A percentile compares a stretch with the other conserved stretches of the same genome.
These are phyloP conservation scores for Stenogyne calaminthoides DNA, from an alignment of 305 asterid species.

Conservation along the genomic window DNA sequence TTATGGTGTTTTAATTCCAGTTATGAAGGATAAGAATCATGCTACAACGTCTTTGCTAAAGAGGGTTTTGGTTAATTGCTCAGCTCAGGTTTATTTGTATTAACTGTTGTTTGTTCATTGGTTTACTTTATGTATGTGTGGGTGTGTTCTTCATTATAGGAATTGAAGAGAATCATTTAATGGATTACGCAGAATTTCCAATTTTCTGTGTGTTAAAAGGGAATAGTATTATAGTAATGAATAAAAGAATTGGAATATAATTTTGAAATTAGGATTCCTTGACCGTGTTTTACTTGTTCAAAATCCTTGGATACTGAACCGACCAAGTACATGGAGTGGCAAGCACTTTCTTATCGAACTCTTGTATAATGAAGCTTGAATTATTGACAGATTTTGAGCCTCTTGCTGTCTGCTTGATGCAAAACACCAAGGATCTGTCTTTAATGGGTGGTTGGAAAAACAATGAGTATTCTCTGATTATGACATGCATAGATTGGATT, in stretches of 20 bases:
- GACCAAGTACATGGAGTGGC: background rate
- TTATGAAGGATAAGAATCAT: constrained; percentile 76
- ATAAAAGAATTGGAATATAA: background rate
- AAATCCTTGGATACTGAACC: background rate
- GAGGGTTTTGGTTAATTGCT: constrained; percentile 64
- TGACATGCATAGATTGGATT: background rate
- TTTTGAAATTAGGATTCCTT: background rate
- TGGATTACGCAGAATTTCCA: background rate
- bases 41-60: constrained; percentile 58
- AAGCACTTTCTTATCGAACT: background rate
- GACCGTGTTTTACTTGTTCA: background rate
- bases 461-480: background rate
- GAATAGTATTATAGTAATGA: background rate
- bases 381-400: background rate
- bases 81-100: constrained; percentile 68
- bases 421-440: background rate
- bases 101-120: background rate
- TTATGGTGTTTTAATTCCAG: constrained; percentile 39
- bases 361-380: background rate
- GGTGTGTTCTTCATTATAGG: background rate
- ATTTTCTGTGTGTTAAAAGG: constrained; percentile 19
- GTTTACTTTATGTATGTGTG: background rate
- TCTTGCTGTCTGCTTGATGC: background rate
- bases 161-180: background rate
- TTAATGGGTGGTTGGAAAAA: background rate